Base-by-base conservation (phyloP, 805 yeast genomes). In the Yarrowia keelungensis region DNA sequence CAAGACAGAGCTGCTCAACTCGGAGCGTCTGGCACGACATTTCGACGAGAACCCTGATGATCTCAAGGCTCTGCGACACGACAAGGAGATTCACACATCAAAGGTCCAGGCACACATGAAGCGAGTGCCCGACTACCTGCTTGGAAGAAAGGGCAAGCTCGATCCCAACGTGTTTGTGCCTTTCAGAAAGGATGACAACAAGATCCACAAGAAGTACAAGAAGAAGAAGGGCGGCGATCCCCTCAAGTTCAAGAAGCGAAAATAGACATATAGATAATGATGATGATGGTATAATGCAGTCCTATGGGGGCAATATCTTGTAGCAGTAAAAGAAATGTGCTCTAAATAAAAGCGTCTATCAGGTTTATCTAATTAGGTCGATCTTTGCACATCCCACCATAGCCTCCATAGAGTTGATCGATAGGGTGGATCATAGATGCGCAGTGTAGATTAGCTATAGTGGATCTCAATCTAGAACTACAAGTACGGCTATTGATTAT, bases 31-130 rank as follows among this genome's bases (percentile, higher is more conserved):
- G 76, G 92, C 92, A 79, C 85, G 97, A 76, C 97, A 92, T 79
- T 95, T 95, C 77, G 97, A 94, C 78, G 98, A 95, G 76, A 95
- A 95, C 76, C 99, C 99, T 8, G 96, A 91, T 76, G 99, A 95
- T 79, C 84, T 95, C 74, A 87, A 87, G 22, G 87, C 90, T 67
- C 85, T 95, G 76, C 89, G 97, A 76, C 99, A 95, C 76, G 99
- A 95, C 77, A 90, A 89, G 74, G 97, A 90, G 72, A 77, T 91
- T 69, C 97, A 93, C 75, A 88, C 94, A 10, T 82, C 93, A 0
- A 86, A 97, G 78, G 85, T 87, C 7, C 97, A 93, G 77, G 81
- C 86, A 41, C 97, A 95, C 75, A 83, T 95, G 80, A 93, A 91
- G 77, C 86, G 97, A 77, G 94, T 95, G 39, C 99, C 99, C 0